Conservation (phyloP, 2,329 filamentous ascomycete species). For the Gremmenia infestans region DNA sequence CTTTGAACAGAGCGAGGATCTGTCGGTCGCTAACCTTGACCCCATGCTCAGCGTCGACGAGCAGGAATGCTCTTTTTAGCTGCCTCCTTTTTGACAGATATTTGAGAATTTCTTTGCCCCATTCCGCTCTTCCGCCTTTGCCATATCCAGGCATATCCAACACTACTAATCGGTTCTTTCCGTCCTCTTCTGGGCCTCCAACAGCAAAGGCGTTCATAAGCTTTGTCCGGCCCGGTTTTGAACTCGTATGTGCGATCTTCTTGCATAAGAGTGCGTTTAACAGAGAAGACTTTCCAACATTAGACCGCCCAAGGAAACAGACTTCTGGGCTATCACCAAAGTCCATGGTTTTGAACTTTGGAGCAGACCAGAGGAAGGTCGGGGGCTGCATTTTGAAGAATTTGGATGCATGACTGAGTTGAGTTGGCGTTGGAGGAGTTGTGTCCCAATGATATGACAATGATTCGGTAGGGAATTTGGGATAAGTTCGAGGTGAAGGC, state of each 20-base stretch:
- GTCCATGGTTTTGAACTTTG: constrained; percentile 55
- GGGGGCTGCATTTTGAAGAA: constrained; percentile 45
- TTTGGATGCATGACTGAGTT: constrained; percentile 40
- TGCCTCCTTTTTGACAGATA: constrained; percentile 59
- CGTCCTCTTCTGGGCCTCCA: constrained; percentile 34
- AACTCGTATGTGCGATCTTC: constrained; percentile 49
- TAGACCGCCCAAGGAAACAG: constrained; percentile 61
- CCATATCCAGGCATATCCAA: constrained; percentile 72
- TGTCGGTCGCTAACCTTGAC: constrained; percentile 55
- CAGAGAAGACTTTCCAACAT: constrained; percentile 64
- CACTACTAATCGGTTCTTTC: constrained; percentile 43
- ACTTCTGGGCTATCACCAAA: constrained; percentile 37
- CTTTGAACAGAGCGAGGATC: constrained; percentile 50
- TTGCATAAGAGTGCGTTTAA: constrained; percentile 58
- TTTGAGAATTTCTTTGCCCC: constrained; percentile 65
- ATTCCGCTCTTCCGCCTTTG: constrained; percentile 53
- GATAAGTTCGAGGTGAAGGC: background rate
- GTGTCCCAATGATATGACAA: constrained; percentile 48
- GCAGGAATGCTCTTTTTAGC: constrained; percentile 53
- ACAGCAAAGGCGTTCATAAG: constrained; percentile 64
- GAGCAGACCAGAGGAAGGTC: constrained; percentile 53
- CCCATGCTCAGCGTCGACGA: constrained; percentile 60
- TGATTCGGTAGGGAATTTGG: constrained; percentile 9
- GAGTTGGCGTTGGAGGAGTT: constrained; percentile 35
- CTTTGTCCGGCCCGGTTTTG: constrained; percentile 55